A percentile compares a stretch with the other conserved stretches of the same genome.
phyloP scores from a whole-genome alignment of 2,329 filamentous ascomycete species.

The Sporothrix pseudoabietina region DNA sequence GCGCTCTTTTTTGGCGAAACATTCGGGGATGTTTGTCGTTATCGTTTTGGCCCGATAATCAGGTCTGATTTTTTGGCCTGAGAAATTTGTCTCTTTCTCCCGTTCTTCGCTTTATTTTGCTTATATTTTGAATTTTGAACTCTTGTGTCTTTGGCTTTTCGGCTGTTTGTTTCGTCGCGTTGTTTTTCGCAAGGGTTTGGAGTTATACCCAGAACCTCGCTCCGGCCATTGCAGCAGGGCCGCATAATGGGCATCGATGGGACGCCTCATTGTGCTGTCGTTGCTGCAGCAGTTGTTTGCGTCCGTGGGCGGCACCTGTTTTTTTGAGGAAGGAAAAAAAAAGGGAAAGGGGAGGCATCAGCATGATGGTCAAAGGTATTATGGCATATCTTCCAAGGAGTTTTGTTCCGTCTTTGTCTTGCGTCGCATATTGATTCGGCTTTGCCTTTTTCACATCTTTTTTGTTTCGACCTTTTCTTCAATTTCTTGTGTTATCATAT shows the following conservation, averaged over 20 bases:
- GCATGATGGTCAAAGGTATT: slow-evolving; percentile 8
- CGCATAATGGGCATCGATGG: not conserved
- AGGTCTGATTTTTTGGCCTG: not conserved
- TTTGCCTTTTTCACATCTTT: not conserved
- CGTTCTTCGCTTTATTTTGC: not conserved
- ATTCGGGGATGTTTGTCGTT: not conserved
- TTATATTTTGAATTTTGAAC: not conserved
- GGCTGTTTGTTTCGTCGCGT: not conserved
- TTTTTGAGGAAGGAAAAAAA: not conserved
- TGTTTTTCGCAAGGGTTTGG: not conserved
- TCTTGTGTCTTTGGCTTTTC: not conserved
- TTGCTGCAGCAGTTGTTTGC: not conserved
- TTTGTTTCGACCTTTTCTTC: not conserved
- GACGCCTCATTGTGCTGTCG: not conserved
- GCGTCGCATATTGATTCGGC: not conserved
- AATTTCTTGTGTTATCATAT: not conserved
- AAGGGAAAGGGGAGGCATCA: not conserved
- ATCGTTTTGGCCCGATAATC: not conserved
- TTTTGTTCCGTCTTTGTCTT: not conserved
- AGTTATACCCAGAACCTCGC: slow-evolving; percentile 21
- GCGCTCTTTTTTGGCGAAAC: not conserved
- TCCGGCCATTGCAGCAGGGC: not conserved
- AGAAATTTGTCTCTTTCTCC: not conserved
- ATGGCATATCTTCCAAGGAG: slow-evolving; percentile 5
- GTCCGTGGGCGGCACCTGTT: slow-evolving; percentile 1